These are phyloP conservation scores for Wallacemonas sp. DNA, from an alignment of 208 protist species.

Conservation along the genomic window DNA sequence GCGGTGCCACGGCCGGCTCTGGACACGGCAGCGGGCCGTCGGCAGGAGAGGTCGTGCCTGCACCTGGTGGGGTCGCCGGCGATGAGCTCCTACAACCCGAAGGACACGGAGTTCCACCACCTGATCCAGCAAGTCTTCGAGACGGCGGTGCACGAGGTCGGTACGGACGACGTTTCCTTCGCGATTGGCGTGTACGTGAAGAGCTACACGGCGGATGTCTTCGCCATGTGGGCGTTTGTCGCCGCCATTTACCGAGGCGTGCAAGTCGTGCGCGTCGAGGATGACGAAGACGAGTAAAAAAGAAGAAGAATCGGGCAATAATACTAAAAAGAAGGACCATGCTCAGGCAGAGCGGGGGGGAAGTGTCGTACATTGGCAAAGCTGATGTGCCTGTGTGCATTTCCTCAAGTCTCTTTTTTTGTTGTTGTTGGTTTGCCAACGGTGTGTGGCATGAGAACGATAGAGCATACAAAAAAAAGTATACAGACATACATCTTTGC, in stretches of 20 bases:
- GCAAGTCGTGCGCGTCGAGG: not conserved
- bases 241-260: conserved; percentile 55
- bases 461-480: too few species aligned
- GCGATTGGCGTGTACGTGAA: conserved; percentile 76
- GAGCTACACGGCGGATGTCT: conserved; percentile 79
- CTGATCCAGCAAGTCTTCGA: conserved; percentile 77
- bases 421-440: too few species aligned
- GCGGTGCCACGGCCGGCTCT: not conserved
- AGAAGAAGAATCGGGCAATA: not conserved
- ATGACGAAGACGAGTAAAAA: not conserved
- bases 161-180: conserved; percentile 71
- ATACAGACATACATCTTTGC: too few species aligned
- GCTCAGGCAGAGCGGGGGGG: not conserved
- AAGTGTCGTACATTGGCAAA: too few species aligned
- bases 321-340: not conserved
- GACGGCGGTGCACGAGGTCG: conserved; percentile 78
- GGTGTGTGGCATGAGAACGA: too few species aligned
- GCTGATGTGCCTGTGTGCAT: not conserved
- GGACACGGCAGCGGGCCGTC: not conserved
- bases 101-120: conserved; percentile 35
- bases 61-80: conserved; percentile 64
- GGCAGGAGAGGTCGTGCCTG: conserved; percentile 15
- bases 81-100: conserved; percentile 55
- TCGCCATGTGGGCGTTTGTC: conserved; percentile 80
- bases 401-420: not conserved